Percentiles rank a stretch among this genome's conserved stretches.
Evolutionary conservation across 305 asterid genomes (phyloP).

Genomic region (Fraxinus platypoda): DNA sequence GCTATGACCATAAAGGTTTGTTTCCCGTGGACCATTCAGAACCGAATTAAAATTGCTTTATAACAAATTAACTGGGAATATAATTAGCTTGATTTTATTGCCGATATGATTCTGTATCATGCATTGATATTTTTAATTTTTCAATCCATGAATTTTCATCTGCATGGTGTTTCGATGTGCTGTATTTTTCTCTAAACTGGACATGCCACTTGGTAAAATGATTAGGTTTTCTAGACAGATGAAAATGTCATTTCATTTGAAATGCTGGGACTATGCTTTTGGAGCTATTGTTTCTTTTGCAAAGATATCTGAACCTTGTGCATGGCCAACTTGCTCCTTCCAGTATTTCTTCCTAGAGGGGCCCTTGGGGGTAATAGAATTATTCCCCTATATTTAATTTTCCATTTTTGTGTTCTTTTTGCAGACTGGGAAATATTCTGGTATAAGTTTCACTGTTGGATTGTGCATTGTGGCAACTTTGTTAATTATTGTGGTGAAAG

Average conservation of each 20-base stretch:
- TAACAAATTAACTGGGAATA: neutral
- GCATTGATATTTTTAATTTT: neutral
- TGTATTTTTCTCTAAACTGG: neutral
- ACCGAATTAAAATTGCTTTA: neutral
- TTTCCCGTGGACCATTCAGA: neutral
- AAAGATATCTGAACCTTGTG: neutral
- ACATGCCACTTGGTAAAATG: neutral
- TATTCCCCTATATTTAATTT: conserved; percentile 8
- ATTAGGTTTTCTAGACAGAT: neutral
- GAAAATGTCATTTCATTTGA: conserved; percentile 6
- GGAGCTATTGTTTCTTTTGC: conserved; percentile 7
- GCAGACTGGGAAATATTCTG: conserved; percentile 58
- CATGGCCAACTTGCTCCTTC: neutral
- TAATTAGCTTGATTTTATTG: neutral
- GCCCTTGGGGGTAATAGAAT: neutral
- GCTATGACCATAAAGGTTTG: neutral
- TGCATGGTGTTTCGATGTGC: neutral
- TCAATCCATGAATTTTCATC: neutral
- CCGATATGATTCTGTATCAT: neutral
- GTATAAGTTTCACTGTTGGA: conserved; percentile 54
- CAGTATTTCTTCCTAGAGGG: neutral
- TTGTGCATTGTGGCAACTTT: conserved; percentile 54
- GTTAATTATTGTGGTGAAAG: conserved; percentile 50
- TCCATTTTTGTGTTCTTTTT: conserved; percentile 16
- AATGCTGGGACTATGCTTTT: neutral